phyloP scores from a whole-genome alignment of 441 rosid genomes.

The Gossypium davidsonii region DNA sequence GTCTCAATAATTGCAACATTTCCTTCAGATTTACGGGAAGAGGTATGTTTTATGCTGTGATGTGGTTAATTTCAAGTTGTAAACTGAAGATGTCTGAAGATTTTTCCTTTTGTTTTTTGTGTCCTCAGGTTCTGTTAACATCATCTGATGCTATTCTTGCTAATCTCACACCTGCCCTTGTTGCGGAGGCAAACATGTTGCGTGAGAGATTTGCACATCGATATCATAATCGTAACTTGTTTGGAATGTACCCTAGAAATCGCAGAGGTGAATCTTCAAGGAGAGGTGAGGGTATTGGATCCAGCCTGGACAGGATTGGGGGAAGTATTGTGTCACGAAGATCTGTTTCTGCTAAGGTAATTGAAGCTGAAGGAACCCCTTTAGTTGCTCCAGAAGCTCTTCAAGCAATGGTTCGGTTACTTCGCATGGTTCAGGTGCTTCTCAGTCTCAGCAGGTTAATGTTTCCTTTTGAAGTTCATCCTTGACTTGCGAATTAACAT shows the following conservation, averaged over 20 bases:
- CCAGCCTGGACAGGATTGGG: slow-evolving; percentile 59
- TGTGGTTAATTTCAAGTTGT: not conserved
- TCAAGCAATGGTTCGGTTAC: slow-evolving; percentile 81
- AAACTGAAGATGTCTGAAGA: not conserved
- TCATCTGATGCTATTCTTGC: slow-evolving; percentile 97
- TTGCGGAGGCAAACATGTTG: slow-evolving; percentile 97
- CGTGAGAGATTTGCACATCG: slow-evolving; percentile 96
- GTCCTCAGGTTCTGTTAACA: slow-evolving; percentile 76
- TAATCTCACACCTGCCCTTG: slow-evolving; percentile 96
- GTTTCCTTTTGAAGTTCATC: not conserved
- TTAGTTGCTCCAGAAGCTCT: slow-evolving; percentile 75
- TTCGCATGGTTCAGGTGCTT: slow-evolving; percentile 89
- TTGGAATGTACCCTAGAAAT: slow-evolving; percentile 93
- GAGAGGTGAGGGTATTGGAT: slow-evolving; percentile 70
- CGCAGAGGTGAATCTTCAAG: slow-evolving; percentile 96
- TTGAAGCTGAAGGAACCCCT: slow-evolving; percentile 92
- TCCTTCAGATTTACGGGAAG: slow-evolving; percentile 96
- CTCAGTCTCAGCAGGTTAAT: not conserved
- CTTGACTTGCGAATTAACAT: slow-evolving; percentile 13
- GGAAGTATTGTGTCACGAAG: slow-evolving; percentile 60
- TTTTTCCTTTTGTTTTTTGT: slow-evolving; percentile 6
- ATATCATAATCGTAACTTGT: slow-evolving; percentile 72
- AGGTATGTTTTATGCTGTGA: slow-evolving; percentile 41
- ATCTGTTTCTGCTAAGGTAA: slow-evolving; percentile 52
- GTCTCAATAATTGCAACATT: slow-evolving; percentile 97